Base-by-base conservation (phyloP, 2,329 filamentous ascomycete genomes). In the Tolypocladium capitatum region DNA sequence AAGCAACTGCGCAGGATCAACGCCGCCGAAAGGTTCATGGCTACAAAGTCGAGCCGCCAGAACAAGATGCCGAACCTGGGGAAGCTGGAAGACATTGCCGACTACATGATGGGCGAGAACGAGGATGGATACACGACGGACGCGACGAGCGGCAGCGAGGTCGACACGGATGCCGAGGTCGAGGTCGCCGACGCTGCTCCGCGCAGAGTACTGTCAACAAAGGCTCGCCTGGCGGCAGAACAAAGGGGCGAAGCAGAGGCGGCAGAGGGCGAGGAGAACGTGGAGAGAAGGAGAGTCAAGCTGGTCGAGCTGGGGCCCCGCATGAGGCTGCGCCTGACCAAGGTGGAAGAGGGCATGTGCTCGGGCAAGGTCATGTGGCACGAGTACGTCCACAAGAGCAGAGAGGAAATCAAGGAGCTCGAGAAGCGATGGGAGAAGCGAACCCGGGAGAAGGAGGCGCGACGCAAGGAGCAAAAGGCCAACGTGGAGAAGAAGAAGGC, bases 351-450 rank as follows among this genome's bases (percentile, higher is more conserved):
- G 57, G 92, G 91, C 1, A 68, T 97, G 7, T 96, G 89, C 58
- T 76, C 78, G 27, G 92, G 92, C 45, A 92, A 88, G 63, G 78
- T 95, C 48, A 86, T 98, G 85, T 98, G 92, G 92, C 92, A 98
- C 65, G 89, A 96, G 62, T 94, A 88, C 61, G 81, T 97, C 46
- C 79, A 83, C 62, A 98, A 98, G 74, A 81, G 80, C 7, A 80
- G 80, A 56, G 76, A 79, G 18, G 90, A 98, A 64, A 70, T 88
- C 48, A 78, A 82, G 60, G 79, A 84, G 53, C 68, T 96, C 56
- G 90, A 97, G 56, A 79, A 83, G 69, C 77, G 80, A 55, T 97
- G 92, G 86, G 83, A 89, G 55, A 70, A 84, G 67, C 77, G 80
- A 58, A 76, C 78, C 49, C 79, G 81, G 58, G 86, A 92, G 63